Percentiles rank a stretch among this genome's conserved stretches.
These are phyloP conservation scores for Diplodia scrobiculata DNA, from an alignment of 2,329 filamentous ascomycete species.

Conservation along the genomic window DNA sequence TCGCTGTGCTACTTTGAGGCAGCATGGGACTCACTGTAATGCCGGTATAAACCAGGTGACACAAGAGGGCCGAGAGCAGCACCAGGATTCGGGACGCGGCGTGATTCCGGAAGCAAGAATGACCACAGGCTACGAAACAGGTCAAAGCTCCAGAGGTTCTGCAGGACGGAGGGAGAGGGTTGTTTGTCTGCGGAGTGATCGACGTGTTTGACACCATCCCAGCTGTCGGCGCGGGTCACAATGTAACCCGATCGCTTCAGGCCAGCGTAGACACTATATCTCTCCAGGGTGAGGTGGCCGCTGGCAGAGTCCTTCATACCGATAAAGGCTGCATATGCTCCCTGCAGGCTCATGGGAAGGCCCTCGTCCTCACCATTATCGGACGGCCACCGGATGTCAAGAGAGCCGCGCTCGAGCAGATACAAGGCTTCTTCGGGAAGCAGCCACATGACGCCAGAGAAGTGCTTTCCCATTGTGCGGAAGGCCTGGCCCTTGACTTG, in stretches of 20 bases:
- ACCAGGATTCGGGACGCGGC: background rate
- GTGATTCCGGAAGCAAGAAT: background rate
- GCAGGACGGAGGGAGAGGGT: background rate
- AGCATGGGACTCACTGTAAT: slow-evolving; percentile 48
- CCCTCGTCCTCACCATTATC: slow-evolving; percentile 49
- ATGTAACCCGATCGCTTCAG: slow-evolving; percentile 82
- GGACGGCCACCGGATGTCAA: slow-evolving; percentile 83
- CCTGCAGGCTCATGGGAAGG: slow-evolving; percentile 86
- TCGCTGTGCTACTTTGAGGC: slow-evolving; percentile 48
- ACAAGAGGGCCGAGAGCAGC: slow-evolving; percentile 51
- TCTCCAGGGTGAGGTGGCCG: slow-evolving; percentile 66
- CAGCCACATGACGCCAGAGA: slow-evolving; percentile 67
- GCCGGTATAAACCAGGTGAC: slow-evolving; percentile 57
- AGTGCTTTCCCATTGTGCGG: slow-evolving; percentile 69
- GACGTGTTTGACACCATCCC: slow-evolving; percentile 38
- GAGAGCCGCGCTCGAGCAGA: slow-evolving; percentile 78
- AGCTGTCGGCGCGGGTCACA: slow-evolving; percentile 68
- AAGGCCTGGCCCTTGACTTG: slow-evolving; percentile 72
- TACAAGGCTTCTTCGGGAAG: slow-evolving; percentile 91
- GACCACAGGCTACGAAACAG: slow-evolving; percentile 19
- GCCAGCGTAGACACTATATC: slow-evolving; percentile 85
- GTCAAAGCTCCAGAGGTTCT: background rate
- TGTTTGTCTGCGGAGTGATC: background rate
- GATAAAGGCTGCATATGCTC: slow-evolving; percentile 82
- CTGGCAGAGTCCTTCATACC: slow-evolving; percentile 62